Evolutionary conservation across 108 stramenopile species (phyloP).

Genomic region (Cylindrotheca fusiformis): DNA sequence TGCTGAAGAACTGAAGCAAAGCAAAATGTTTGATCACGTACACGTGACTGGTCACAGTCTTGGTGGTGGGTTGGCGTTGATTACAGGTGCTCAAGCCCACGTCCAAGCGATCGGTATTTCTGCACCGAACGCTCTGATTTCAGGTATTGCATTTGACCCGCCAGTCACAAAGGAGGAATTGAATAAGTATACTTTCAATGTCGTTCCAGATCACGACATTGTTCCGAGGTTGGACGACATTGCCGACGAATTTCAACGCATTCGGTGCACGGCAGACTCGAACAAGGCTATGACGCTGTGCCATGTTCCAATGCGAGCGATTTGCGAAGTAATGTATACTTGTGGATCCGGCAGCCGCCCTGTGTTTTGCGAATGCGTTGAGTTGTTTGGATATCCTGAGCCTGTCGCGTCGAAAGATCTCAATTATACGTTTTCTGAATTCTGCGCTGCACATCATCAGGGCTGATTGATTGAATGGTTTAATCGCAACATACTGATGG

Average conservation of each 20-base stretch:
- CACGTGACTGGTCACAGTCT: slow-evolving; percentile 28
- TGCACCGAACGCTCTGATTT: slow-evolving; percentile 66
- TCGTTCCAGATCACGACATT: slow-evolving; percentile 74
- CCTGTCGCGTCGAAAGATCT: too few relatives aligned
- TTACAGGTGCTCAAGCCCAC: slow-evolving; percentile 73
- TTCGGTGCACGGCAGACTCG: slow-evolving; percentile 51
- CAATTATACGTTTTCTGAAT: too few relatives aligned
- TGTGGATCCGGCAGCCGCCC: slow-evolving; percentile 62
- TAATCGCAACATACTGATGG: too few relatives aligned
- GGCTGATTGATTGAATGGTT: too few relatives aligned
- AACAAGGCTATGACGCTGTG: slow-evolving; percentile 22
- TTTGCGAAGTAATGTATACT: slow-evolving; percentile 69
- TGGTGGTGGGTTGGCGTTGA: slow-evolving; percentile 72
- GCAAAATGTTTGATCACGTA: not conserved
- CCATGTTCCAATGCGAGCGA: slow-evolving; percentile 40
- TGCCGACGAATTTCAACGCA: slow-evolving; percentile 51
- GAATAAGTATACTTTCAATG: slow-evolving; percentile 69
- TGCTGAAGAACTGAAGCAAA: slow-evolving; percentile 20
- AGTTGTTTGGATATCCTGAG: slow-evolving; percentile 40
- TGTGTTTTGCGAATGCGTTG: slow-evolving; percentile 60
- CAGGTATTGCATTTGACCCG: slow-evolving; percentile 61
- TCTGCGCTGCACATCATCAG: too few relatives aligned
- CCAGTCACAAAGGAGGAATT: slow-evolving; percentile 48
- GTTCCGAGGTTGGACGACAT: slow-evolving; percentile 70
- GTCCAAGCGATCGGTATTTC: slow-evolving; percentile 65